Conservation (phyloP, 2,329 filamentous ascomycete species). For the Blastomyces gilchristii region DNA sequence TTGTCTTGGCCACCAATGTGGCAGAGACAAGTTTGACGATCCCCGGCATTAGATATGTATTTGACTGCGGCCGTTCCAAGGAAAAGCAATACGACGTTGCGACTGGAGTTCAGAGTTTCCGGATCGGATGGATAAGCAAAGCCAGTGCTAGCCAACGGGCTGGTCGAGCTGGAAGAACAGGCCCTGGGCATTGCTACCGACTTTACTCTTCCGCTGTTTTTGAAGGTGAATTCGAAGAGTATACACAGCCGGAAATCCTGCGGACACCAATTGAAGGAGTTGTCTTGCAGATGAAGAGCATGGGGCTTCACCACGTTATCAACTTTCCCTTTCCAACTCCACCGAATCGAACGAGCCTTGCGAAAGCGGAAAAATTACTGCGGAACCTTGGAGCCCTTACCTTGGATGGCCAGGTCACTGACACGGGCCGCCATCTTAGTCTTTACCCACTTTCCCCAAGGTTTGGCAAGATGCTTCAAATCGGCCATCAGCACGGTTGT, state of each 20-base stretch:
- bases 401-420: conserved; percentile 61
- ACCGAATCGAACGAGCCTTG: conserved; percentile 64
- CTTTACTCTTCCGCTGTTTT: conserved; percentile 92
- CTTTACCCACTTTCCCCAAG: conserved; percentile 83
- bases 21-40: conserved; percentile 97
- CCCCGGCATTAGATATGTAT: conserved; percentile 87
- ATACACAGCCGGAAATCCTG: conserved; percentile 77
- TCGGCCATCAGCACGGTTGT: conserved; percentile 73
- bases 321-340: conserved; percentile 96
- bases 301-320: conserved; percentile 80
- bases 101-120: conserved; percentile 90
- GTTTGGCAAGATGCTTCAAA: conserved; percentile 82
- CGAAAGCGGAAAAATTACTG: conserved; percentile 75
- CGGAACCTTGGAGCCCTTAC: conserved; percentile 75
- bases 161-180: conserved; percentile 89
- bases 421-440: conserved; percentile 69
- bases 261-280: conserved; percentile 88
- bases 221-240: conserved; percentile 73
- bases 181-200: conserved; percentile 89
- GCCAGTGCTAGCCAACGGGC: conserved; percentile 85
- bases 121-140: conserved; percentile 95
- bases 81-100: conserved; percentile 79
- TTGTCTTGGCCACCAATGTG: conserved; percentile 90
- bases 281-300: conserved; percentile 86
- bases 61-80: conserved; percentile 86